Evolutionary conservation across 1,139 yeast species (phyloP), one percentile per base, ranked within the genome.

Genomic region (Scheffersomyces stambukii): DNA sequence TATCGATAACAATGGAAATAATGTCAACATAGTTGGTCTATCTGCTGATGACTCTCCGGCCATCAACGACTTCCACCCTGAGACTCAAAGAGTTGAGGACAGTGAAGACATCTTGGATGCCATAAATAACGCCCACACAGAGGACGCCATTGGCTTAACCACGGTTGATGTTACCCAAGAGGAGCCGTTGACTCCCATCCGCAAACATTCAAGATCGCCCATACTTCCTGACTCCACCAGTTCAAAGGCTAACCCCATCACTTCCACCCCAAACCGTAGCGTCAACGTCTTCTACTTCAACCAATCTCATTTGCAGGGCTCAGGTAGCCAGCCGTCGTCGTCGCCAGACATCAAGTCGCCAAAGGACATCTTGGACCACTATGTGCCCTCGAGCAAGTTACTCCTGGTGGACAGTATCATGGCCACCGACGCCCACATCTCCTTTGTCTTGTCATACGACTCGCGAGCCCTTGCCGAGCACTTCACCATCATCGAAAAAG

Each of bases 401-500:
- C 49, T 66, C 16, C 45, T 57, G 2, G 54, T 72, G 8, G 65
- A 60, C 21, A 58, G 54, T 15, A 57, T 64, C 3, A 53, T 74
- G 57, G 35, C 45, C 7, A 42, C 45, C 6, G 58, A 61, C 12
- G 42, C 60, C 19, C 97, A 89, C 48, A 71, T 84, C 3, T 89
- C 96, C 3, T 89, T 89, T 50, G 70, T 89, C 24, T 64, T 89
- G 43, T 76, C 82, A 52, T 81, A 75, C 51, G 77, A 72, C 32
- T 77, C 95, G 1, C 57, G 63, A 30, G 59, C 71, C 0, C 60
- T 91, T 22, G 86, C 94, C 5, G 71, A 77, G 33, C 96, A 89
- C 46, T 67, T 91, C 54, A 89, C 97, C 0, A 52, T 83, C 30
- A 83, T 91, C 41, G 98, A 91, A 52, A 68, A 79, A 32, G 97